Base-by-base conservation (phyloP, 2,329 filamentous ascomycete species). In the Periconia sp. region DNA sequence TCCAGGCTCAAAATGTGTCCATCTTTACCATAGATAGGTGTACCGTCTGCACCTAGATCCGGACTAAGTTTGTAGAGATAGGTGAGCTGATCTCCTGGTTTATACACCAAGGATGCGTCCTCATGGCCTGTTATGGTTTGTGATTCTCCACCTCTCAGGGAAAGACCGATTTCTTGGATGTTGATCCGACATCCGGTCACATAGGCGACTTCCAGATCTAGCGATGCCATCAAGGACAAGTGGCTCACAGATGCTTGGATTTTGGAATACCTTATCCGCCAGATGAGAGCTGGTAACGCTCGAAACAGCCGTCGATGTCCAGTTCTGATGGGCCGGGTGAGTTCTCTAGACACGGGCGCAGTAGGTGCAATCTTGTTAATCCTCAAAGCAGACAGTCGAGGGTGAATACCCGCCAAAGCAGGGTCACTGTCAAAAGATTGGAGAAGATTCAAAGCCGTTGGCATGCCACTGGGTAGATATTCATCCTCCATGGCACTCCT, bases 381-480 rank as follows among this genome's bases (percentile, higher is more conserved):
- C 45, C 89, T 81, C 55, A 89, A 79, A 6, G 90, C 88, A 10
- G 89, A 91, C 2, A 94, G 78, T 30, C 84, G 83, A 45, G 90
- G 88, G 60, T 81, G 80, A 23, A 85, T 76, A 35, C 86, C 84
- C 15, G 76, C 77, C 17, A 91, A 77, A 23, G 81, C 81, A 19
- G 85, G 83, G 65, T 92, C 89, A 56, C 79, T 79, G 49, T 82
- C 80, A 56, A 93, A 89, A 2, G 90, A 82, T 66, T 90, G 87
- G 14, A 94, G 82, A n/a, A 93, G 78, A 69, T 93, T 94, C 57
- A 90, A 79, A 1, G 88, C 86, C 7, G 86, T 82, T 0, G 90
- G 86, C 23, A 86, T 74, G 53, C 85, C 84, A 65, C 87, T 90
- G 35, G 84, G 82, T 31, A 93, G 79, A 65, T 91, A 91, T 49